A percentile compares a stretch with the other conserved stretches of the same genome.
Conservation (phyloP, 2,329 filamentous ascomycete species). For the Aspergillus japonicus region DNA sequence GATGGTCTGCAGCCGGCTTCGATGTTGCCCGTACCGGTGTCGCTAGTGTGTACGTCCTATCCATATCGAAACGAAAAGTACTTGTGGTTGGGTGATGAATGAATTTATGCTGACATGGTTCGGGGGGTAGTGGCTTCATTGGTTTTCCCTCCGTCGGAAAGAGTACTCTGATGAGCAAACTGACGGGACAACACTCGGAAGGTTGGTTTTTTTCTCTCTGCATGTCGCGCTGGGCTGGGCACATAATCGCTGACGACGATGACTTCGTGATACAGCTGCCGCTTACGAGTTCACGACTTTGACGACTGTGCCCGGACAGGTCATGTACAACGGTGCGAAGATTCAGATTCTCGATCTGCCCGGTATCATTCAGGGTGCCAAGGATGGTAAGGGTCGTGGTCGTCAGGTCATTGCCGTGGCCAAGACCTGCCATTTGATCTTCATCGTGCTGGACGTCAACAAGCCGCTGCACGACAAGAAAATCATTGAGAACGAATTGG, state of each 20-base stretch:
- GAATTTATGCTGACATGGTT: slow-evolving; percentile 1
- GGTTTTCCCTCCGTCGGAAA: slow-evolving; percentile 98
- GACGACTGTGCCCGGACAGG: slow-evolving; percentile 94
- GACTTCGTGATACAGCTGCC: slow-evolving; percentile 55
- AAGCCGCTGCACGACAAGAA: slow-evolving; percentile 97
- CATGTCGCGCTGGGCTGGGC: background rate
- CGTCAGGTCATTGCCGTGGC: slow-evolving; percentile 98
- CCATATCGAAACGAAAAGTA: background rate
- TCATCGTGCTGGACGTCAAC: slow-evolving; percentile 97
- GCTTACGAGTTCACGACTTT: slow-evolving; percentile 99
- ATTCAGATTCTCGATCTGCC: slow-evolving; percentile 98
- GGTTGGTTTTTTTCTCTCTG: slow-evolving; percentile 30
- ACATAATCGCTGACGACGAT: slow-evolving; percentile 22
- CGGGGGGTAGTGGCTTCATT: slow-evolving; percentile 68
- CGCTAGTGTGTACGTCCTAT: slow-evolving; percentile 68
- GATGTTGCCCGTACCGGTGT: slow-evolving; percentile 97
- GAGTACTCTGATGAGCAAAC: slow-evolving; percentile 90
- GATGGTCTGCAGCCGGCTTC: slow-evolving; percentile 65
- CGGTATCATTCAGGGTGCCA: slow-evolving; percentile 97
- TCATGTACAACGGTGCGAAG: slow-evolving; percentile 93
- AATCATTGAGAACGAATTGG: slow-evolving; percentile 89
- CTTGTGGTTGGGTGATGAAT: slow-evolving; percentile 12
- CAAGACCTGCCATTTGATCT: slow-evolving; percentile 98
- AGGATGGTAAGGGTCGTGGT: slow-evolving; percentile 96
- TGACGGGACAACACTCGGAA: slow-evolving; percentile 97